Base-by-base conservation (phyloP, 208 protist genomes). In the Wallacemonas sp. region DNA sequence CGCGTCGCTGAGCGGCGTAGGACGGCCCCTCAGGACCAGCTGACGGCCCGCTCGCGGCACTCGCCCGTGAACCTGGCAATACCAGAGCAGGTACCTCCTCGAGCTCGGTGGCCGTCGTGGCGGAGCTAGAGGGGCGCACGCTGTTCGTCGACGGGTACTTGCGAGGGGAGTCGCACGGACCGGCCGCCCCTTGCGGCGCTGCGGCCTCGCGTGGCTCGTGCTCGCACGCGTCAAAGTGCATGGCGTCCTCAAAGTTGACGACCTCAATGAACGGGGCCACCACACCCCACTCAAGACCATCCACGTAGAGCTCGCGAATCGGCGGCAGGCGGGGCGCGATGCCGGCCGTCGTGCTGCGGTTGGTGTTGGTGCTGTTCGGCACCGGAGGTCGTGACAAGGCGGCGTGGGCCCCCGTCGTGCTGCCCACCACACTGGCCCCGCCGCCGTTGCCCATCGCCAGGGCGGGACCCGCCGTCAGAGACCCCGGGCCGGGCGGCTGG, bases 201-300 rank as follows among this genome's bases (percentile, higher is more conserved):
- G 11, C 12, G n/a, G 7, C 8, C 41, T 66, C n/a, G 42, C 8
- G 42, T 29, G 41, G 11, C 20, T 28, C 16, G 32, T 54, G 20
- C 20, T 18, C 29, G n/a, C 3, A 3, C 7, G 16, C 52, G 22
- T 18, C 42, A 42, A 82, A 73, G 38, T 54, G 54, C 8, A 76
- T 23, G 10, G 89, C 89, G 49, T 91, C 78, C 33, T 89, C 78
- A 31, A 94, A 77, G 14, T 69, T 77, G 3, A 92, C 65, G 16
- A 92, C 45, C 42, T 94, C 85, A 11, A 94, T 44, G 52, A 87
- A 92, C 1, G 89, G 89, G 14, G 89, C 77, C 0, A 73, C 76
- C 36, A 67, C 86, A 12, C 89, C 89, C 89, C 89, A 94, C 57
- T 87, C 78, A 11, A 94, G 65, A 29, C 45, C 66, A 25, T 75